Evolutionary conservation across 345 rosid species (phyloP), one percentile per base, ranked within the genome.

Genomic region (Hirschfeldia incana): DNA sequence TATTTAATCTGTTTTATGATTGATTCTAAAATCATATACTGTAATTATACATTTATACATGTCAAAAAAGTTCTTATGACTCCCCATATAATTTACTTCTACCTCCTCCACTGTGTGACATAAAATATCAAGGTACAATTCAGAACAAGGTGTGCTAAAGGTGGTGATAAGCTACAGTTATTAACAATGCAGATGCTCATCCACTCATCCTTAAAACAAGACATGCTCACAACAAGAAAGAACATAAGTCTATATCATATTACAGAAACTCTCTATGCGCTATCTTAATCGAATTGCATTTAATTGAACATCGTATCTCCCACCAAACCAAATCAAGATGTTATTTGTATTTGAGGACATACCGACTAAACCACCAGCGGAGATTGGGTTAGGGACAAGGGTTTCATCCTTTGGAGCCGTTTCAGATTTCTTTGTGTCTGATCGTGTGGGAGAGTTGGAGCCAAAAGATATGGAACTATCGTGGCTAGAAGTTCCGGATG

Each of bases 401-500:
- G 86, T 28, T 63, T 86, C 89, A 5, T 81, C 87, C 60, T 89
- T 90, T 55, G 89, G 79, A 30, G 81, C 77, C 10, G 94, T 86
- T 86, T 89, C 91, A 81, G 91, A 32, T 57, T 88, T 93, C 83
- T 89, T 93, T 91, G 89, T 91, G 63, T 88, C 94, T 84, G 94
- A 93, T 89, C 92, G 88, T 88, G 77, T 84, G 68, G 97, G 97
- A 55, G 99, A 96, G 78, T 88, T 86, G 69, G 98, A 92, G 73
- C 95, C 91, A 57, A 84, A 61, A 39, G 97, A 93, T 87, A 94
- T 89, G 61, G 98, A 94, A 76, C 90, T 92, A 66, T 90, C 97
- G 7, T 96, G 94, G 72, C 93, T 87, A 5, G 97, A 88, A 57
- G 99, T 74, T 73, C 86, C 97, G 1, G 99, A 92, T 78, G 92